Conservation (phyloP, 208 protist genomes). For the Leishmania turanica region DNA sequence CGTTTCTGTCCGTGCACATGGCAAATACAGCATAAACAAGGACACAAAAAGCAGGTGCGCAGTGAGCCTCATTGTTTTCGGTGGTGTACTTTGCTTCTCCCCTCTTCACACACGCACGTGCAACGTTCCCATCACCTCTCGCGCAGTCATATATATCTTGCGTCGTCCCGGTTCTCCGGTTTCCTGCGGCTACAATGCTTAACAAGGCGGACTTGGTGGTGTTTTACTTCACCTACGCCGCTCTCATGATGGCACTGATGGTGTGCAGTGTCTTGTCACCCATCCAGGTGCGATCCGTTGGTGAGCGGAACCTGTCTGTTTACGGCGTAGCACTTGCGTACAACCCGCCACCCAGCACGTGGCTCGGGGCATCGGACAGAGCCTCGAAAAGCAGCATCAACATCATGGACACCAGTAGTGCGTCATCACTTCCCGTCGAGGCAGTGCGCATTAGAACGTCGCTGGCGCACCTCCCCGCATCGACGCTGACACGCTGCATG, state of each 20-base stretch:
- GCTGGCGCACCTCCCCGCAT: neutral
- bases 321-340: conserved; percentile 46
- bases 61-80: neutral
- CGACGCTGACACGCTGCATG: conserved; percentile 34
- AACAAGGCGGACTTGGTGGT: conserved; percentile 30
- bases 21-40: neutral
- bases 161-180: neutral
- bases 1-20: neutral
- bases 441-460: neutral
- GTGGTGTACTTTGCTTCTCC: neutral
- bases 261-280: conserved; percentile 52
- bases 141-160: neutral
- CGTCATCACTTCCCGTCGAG: neutral
- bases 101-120: neutral
- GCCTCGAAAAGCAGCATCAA: neutral
- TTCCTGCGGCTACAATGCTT: conserved; percentile 28
- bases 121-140: neutral
- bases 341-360: conserved; percentile 15
- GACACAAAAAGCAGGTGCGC: too few species aligned
- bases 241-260: conserved; percentile 46
- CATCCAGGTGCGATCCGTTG: conserved; percentile 29
- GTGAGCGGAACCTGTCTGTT: conserved; percentile 24
- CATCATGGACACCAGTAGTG: neutral
- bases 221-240: conserved; percentile 38
- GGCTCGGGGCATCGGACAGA: neutral